These are phyloP conservation scores for Penstemon davidsonii DNA, from an alignment of 257 asterid species.

Conservation along the genomic window DNA sequence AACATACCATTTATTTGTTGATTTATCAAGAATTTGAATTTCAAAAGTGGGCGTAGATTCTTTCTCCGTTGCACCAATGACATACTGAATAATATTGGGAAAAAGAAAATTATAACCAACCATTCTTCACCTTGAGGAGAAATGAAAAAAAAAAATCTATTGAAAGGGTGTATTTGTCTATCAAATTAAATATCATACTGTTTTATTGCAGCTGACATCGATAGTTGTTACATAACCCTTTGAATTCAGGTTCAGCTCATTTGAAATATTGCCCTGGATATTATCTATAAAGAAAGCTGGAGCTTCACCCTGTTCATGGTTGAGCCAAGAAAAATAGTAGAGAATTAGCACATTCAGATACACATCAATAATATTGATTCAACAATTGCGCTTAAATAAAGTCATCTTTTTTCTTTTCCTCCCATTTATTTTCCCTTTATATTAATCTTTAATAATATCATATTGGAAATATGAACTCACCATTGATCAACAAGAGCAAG, in stretches of 20 bases:
- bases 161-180: constrained; percentile 26
- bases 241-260: constrained; percentile 45
- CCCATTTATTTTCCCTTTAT: neutral
- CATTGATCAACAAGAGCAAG: constrained; percentile 51
- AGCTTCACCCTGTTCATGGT: constrained; percentile 76
- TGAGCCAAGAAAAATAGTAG: constrained; percentile 21
- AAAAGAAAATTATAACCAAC: constrained; percentile 26
- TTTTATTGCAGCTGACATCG: constrained; percentile 47
- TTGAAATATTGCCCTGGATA: constrained; percentile 36
- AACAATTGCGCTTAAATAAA: too few species aligned
- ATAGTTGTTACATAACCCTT: constrained; percentile 49
- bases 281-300: constrained; percentile 69
- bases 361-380: constrained; percentile 16
- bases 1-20: constrained; percentile 23
- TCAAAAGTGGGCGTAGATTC: constrained; percentile 23
- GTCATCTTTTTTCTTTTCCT: neutral
- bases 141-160: constrained; percentile 6
- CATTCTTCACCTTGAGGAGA: constrained; percentile 17
- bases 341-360: constrained; percentile 22
- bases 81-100: constrained; percentile 31
- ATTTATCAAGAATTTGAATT: constrained; percentile 23
- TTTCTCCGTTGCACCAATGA: constrained; percentile 29
- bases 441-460: constrained; percentile 12
- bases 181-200: constrained; percentile 46
- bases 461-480: constrained; percentile 47